Percentiles rank a stretch among this genome's conserved stretches.
Evolutionary conservation across 2,329 filamentous ascomycete species (phyloP).

Genomic region (Tolypocladium tropicale): DNA sequence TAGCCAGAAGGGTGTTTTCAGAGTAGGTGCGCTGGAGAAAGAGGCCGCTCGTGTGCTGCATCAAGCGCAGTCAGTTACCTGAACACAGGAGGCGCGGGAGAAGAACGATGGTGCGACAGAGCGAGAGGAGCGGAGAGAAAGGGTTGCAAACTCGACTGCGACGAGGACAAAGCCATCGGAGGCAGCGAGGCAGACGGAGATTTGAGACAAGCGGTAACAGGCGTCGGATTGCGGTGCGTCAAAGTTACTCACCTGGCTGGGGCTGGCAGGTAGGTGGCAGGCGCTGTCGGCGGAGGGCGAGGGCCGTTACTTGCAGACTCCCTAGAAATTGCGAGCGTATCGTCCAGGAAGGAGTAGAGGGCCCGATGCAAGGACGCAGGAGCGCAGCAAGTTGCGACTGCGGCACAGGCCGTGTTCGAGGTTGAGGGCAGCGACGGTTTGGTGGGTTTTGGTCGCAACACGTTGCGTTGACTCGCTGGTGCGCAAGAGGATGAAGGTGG

Average conservation of each 20-base stretch:
- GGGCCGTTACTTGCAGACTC: constrained; percentile 11
- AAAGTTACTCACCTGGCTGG: background rate
- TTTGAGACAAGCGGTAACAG: constrained; percentile 1
- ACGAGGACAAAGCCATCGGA: background rate
- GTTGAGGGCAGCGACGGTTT: constrained; percentile 1
- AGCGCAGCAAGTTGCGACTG: background rate
- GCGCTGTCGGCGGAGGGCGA: background rate
- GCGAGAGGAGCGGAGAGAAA: background rate
- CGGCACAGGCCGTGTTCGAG: background rate
- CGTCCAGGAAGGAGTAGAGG: background rate
- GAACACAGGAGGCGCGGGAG: background rate
- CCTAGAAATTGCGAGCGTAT: constrained; percentile 8
- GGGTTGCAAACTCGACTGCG: background rate
- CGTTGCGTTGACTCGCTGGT: background rate
- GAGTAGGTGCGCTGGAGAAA: background rate
- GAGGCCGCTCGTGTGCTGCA: background rate
- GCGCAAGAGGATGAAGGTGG: constrained; percentile 1
- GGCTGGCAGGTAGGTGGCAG: background rate
- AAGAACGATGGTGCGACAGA: background rate
- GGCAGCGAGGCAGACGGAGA: constrained; percentile 6
- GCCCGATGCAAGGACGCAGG: background rate
- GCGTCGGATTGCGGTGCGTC: background rate
- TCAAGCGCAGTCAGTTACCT: background rate
- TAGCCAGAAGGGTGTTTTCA: background rate
- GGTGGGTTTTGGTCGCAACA: background rate